These are phyloP conservation scores for Themeda triandra DNA, from an alignment of 176 grass and related monocot species.

Conservation along the genomic window DNA sequence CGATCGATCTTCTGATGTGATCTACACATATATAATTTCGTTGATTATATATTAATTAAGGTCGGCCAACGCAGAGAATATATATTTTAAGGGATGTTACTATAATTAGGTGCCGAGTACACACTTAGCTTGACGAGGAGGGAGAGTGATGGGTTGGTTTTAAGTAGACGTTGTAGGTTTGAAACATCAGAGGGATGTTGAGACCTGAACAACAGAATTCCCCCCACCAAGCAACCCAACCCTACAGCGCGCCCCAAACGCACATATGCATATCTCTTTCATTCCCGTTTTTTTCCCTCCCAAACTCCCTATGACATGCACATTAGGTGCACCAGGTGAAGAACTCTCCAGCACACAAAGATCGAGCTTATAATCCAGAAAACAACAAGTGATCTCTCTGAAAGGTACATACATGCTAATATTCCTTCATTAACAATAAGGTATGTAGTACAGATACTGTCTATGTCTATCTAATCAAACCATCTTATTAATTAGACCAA, in stretches of 20 bases:
- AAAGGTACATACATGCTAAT: constrained; percentile 31
- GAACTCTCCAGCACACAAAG: constrained; percentile 37
- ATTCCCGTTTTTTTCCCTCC: constrained; percentile 23
- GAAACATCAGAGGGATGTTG: constrained; percentile 88
- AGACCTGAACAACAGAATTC: constrained; percentile 79
- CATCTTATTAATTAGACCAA: background rate
- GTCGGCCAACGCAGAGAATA: background rate
- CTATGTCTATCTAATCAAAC: background rate
- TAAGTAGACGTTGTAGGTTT: constrained; percentile 97
- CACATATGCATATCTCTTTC: background rate
- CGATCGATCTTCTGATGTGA: background rate
- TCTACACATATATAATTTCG: background rate
- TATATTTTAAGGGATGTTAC: constrained; percentile 54
- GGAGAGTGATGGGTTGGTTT: constrained; percentile 81
- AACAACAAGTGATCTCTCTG: constrained; percentile 42
- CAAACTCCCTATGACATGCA: constrained; percentile 21
- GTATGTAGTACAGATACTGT: background rate
- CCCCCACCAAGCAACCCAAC: constrained; percentile 75
- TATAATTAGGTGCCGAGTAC: constrained; percentile 46
- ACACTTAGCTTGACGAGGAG: background rate
- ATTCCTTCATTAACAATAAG: background rate
- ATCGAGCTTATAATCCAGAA: constrained; percentile 9
- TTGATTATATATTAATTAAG: background rate
- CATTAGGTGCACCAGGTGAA: constrained; percentile 44
- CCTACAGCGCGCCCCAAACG: too few species aligned